phyloP scores from a whole-genome alignment of 2,329 filamentous ascomycete species.

The Sarocladium brachiariae region DNA sequence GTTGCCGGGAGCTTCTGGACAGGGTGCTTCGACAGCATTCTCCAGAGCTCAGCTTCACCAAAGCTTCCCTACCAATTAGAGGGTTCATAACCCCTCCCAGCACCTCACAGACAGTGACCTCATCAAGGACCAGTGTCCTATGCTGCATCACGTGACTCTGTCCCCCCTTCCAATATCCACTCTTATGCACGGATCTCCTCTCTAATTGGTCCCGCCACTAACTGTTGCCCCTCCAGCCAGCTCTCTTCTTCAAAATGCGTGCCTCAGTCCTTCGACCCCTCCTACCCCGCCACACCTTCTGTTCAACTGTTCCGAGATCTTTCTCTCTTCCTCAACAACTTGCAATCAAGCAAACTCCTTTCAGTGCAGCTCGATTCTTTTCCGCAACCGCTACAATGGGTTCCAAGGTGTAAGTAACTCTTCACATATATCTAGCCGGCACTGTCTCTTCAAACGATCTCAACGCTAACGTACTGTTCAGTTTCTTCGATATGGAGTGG shows the following conservation, averaged over 20 bases:
- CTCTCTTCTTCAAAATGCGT: constrained; percentile 33
- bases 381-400: constrained; percentile 64
- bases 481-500: constrained; percentile 69
- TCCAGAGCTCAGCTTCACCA: neutral
- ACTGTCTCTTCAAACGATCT: neutral
- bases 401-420: constrained; percentile 57
- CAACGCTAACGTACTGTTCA: constrained; percentile 24
- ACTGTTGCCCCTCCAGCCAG: constrained; percentile 35
- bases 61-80: neutral
- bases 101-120: constrained; percentile 6
- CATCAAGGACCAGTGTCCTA: neutral
- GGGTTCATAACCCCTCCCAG: constrained; percentile 1
- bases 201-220: constrained; percentile 27
- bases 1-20: too few relatives aligned
- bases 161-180: constrained; percentile 10
- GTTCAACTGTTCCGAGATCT: constrained; percentile 31
- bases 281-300: constrained; percentile 39
- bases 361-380: constrained; percentile 36
- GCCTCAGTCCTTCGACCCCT: constrained; percentile 38
- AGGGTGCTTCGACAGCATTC: neutral
- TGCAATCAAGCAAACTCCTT: constrained; percentile 29
- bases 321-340: constrained; percentile 35
- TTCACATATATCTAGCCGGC: constrained; percentile 6
- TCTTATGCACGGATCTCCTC: constrained; percentile 9
- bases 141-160: constrained; percentile 23